Evolutionary conservation across 306 rosid species (phyloP), one percentile per base, ranked within the genome.

Genomic region (Citrullus amarus): DNA sequence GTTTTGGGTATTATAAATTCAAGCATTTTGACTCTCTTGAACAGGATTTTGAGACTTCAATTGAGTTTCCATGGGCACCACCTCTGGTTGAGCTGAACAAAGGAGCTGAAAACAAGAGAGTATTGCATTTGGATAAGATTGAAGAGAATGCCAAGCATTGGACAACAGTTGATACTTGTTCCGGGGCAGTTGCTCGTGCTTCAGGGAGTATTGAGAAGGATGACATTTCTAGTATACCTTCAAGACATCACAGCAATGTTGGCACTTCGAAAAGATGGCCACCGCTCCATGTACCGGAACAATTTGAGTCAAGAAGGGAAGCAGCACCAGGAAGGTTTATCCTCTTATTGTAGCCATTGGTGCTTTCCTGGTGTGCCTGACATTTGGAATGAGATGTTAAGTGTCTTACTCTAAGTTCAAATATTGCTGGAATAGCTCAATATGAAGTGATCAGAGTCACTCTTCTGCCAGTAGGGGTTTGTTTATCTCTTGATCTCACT

Each of bases 311-410:
- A 85, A 82, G 89, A 86, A 86, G 84, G 85, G 86, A 88, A 71
- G 82, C 89, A 88, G 81, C 92, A 88, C 83, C 83, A 62, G 57
- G 82, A 79, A 65, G 86, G 82, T 57, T 79, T 86, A 81, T 87
- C 97, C 62, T 91, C 98, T 75, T 97, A 95, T 86, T 95, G 98
- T 87, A 95, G 97, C 91, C 98, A 95, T 51, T 95, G 98, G 97
- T 95, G 98, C 82, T 96, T 95, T 51, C 98, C 98, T 69, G 98
- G 98, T 67, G 98, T 95, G 77, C 98, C 98, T 80, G 98, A 95
- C 77, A 78, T 75, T 66, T 95, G 98, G 98, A 95, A 95, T 82
- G 98, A 95, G 84, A 86, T 95, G 91, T 71, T 95, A 66, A 92
- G 38, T 84, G 92, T 90, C 66, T 85, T 90, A 87, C 88, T 95